Evolutionary conservation across 306 rosid species (phyloP).

Genomic region (Begonia fuchsioides): DNA sequence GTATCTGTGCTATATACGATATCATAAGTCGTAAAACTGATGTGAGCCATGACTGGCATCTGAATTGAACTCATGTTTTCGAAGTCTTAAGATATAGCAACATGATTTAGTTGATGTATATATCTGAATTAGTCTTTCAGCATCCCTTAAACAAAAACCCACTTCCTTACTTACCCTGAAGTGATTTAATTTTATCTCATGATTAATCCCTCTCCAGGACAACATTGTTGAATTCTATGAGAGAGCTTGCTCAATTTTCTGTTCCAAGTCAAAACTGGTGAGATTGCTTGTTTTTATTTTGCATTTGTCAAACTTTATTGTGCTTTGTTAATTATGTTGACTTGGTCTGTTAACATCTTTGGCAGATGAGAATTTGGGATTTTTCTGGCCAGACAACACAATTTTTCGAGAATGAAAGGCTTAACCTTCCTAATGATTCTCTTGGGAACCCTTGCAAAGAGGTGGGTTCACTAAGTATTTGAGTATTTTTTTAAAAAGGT

Average conservation of each 20-base stretch:
- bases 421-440: conserved; percentile 20
- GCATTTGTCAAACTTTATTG: neutral
- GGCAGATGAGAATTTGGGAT: conserved; percentile 88
- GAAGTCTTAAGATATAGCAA: too few relatives aligned
- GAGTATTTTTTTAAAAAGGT: too few relatives aligned
- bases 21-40: too few relatives aligned
- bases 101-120: too few relatives aligned
- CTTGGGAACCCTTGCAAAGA: conserved; percentile 33
- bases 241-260: conserved; percentile 56
- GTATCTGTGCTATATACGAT: too few relatives aligned
- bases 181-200: conserved; percentile 3
- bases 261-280: conserved; percentile 39
- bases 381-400: conserved; percentile 76
- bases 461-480: conserved; percentile 16
- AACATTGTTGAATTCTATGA: conserved; percentile 34
- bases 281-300: conserved; percentile 17
- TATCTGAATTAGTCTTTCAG: too few relatives aligned
- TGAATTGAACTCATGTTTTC: too few relatives aligned
- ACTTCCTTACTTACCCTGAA: too few relatives aligned
- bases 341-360: conserved; percentile 16
- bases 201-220: conserved; percentile 42
- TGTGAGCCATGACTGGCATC: too few relatives aligned
- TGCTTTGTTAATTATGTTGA: conserved; percentile 10
- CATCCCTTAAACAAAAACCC: too few relatives aligned
- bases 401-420: conserved; percentile 34